phyloP scores from a whole-genome alignment of 2,329 filamentous ascomycete genomes.

The Hortaea werneckii region DNA sequence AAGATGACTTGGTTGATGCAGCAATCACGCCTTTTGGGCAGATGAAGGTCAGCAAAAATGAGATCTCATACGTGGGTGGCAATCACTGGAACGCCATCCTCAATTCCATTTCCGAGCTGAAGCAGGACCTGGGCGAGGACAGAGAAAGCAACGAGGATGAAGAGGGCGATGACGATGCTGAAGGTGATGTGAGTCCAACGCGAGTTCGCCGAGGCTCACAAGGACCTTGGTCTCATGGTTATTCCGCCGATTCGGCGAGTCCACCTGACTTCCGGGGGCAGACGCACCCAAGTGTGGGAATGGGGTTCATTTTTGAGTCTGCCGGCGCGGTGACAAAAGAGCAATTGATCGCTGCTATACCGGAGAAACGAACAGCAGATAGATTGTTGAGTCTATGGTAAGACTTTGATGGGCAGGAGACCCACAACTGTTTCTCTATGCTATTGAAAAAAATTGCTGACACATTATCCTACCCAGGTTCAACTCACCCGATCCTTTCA shows the following conservation, averaged over 20 bases:
- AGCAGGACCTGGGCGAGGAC: conserved; percentile 22
- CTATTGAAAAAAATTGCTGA: too few relatives aligned
- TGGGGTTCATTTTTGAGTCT: conserved; percentile 20
- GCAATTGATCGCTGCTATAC: conserved; percentile 23
- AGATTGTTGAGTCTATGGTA: conserved; percentile 21
- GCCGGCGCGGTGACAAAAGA: conserved; percentile 15
- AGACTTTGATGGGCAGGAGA: too few relatives aligned
- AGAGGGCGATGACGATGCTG: conserved; percentile 2
- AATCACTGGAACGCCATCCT: conserved; percentile 76
- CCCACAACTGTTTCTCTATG: too few relatives aligned
- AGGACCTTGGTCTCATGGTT: background rate
- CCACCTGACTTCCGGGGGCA: background rate
- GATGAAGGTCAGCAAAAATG: conserved; percentile 65
- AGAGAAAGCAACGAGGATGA: conserved; percentile 5
- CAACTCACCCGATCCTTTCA: conserved; percentile 25
- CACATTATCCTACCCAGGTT: conserved; percentile 7
- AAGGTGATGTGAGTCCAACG: background rate
- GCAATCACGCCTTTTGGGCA: conserved; percentile 67
- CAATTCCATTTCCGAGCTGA: conserved; percentile 42
- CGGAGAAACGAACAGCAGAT: conserved; percentile 23
- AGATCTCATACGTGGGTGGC: conserved; percentile 71
- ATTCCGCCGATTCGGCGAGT: background rate
- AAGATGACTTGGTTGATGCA: conserved; percentile 31
- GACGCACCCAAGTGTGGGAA: conserved; percentile 5
- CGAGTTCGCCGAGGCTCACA: background rate